phyloP scores from a whole-genome alignment of 257 asterid genomes.

The Forsythia suspensa region DNA sequence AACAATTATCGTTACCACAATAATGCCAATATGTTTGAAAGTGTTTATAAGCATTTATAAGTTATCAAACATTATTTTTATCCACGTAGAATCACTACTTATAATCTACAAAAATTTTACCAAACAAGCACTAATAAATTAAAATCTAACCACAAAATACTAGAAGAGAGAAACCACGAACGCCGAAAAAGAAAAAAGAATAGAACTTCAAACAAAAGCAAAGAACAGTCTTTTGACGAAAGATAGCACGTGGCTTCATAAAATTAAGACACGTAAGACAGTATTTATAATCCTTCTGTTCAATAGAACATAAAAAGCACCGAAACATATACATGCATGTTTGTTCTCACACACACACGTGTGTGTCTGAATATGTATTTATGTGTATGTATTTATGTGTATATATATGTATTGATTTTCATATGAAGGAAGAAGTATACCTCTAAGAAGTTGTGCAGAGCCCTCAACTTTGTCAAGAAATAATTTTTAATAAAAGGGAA shows the following conservation, averaged over 20 bases:
- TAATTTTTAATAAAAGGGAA: neutral
- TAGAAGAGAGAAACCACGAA: neutral
- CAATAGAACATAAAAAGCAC: neutral
- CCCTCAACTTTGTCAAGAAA: neutral
- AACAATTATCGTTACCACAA: no score
- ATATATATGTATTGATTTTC: no score
- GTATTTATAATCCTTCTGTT: neutral
- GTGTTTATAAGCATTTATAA: no score
- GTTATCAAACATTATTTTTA: no score
- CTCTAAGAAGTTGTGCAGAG: conserved; percentile 5
- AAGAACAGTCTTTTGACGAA: neutral
- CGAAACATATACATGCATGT: neutral
- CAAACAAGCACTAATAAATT: no score
- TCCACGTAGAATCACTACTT: no score
- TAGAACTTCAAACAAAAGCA: neutral
- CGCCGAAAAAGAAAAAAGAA: neutral
- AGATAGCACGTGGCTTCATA: neutral
- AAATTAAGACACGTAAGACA: neutral
- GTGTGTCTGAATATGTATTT: neutral
- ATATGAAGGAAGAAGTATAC: neutral
- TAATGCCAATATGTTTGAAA: no score
- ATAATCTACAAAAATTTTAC: no score
- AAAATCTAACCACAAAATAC: no score
- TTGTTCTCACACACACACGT: neutral
- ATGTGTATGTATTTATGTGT: no score